Conservation (phyloP, 1,139 yeast genomes). For the Diutina rugosa region DNA sequence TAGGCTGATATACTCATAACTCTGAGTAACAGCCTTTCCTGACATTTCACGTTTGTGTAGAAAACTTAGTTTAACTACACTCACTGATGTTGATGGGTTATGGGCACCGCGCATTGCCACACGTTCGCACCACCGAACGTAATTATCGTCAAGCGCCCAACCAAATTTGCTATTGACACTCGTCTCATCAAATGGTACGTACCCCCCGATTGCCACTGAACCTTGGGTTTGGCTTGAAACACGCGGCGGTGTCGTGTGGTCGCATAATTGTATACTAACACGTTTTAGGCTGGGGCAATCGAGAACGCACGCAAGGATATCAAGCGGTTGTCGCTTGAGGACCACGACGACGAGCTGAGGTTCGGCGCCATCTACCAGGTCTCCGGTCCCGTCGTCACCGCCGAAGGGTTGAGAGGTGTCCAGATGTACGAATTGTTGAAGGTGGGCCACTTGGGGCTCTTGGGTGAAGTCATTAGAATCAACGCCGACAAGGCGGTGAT, state of each 20-base stretch:
- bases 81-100: neutral
- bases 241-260: neutral
- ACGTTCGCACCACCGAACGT: conserved; percentile 5
- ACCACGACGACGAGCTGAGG: conserved; percentile 51
- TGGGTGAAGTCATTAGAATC: conserved; percentile 96
- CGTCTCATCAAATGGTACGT: conserved; percentile 1
- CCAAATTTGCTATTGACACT: neutral
- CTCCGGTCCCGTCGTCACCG: conserved; percentile 94
- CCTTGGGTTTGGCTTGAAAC: neutral
- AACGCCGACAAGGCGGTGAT: conserved; percentile 94
- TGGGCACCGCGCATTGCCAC: conserved; percentile 2
- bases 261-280: neutral
- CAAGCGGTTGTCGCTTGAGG: conserved; percentile 74
- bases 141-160: conserved; percentile 4
- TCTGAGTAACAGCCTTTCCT: too few species aligned
- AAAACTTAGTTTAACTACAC: neutral
- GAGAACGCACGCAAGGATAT: conserved; percentile 95
- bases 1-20: too few species aligned
- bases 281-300: conserved; percentile 79
- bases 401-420: conserved; percentile 98
- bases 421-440: conserved; percentile 98
- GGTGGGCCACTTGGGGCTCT: conserved; percentile 93
- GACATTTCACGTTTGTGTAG: neutral
- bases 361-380: conserved; percentile 88
- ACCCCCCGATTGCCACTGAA: neutral